These are phyloP conservation scores for Zymoseptoria tritici DNA, from an alignment of 2,329 filamentous ascomycete genomes.

Conservation along the genomic window DNA sequence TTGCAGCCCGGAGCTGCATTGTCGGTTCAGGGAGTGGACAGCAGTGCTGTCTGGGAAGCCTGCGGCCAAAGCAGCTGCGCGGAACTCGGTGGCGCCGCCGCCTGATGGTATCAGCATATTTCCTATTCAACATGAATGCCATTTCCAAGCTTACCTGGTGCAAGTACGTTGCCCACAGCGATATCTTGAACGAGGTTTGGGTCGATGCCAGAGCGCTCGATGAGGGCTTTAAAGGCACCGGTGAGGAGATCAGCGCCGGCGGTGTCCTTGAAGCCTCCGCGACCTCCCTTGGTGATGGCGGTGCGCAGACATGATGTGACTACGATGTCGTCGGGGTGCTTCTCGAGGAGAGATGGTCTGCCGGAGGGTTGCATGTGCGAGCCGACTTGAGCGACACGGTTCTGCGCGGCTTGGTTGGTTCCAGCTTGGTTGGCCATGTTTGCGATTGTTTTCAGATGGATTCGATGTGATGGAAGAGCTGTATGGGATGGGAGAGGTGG, in stretches of 20 bases:
- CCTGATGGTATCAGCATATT: no score
- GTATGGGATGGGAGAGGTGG: neutral
- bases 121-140: no score
- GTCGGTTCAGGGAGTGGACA: slow-evolving; percentile 84
- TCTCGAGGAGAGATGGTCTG: slow-evolving; percentile 39
- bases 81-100: slow-evolving; percentile 93
- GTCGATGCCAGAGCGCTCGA: slow-evolving; percentile 82
- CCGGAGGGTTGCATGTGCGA: slow-evolving; percentile 47
- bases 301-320: slow-evolving; percentile 88
- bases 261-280: slow-evolving; percentile 94
- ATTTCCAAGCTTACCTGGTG: slow-evolving; percentile 53
- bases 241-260: slow-evolving; percentile 78
- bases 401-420: slow-evolving; percentile 15
- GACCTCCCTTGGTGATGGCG: slow-evolving; percentile 84
- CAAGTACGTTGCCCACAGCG: slow-evolving; percentile 81
- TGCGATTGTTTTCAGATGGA: neutral
- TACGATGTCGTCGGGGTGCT: slow-evolving; percentile 65
- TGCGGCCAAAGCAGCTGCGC: slow-evolving; percentile 80
- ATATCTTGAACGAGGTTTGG: slow-evolving; percentile 85
- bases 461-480: neutral
- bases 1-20: slow-evolving; percentile 89
- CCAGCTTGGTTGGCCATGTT: slow-evolving; percentile 18
- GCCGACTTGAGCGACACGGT: slow-evolving; percentile 51
- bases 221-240: slow-evolving; percentile 71
- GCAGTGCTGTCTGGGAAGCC: slow-evolving; percentile 81